A percentile compares a stretch with the other conserved stretches of the same genome.
phyloP scores from a whole-genome alignment of 108 stramenopile species.

The Nitzschia sp. region DNA sequence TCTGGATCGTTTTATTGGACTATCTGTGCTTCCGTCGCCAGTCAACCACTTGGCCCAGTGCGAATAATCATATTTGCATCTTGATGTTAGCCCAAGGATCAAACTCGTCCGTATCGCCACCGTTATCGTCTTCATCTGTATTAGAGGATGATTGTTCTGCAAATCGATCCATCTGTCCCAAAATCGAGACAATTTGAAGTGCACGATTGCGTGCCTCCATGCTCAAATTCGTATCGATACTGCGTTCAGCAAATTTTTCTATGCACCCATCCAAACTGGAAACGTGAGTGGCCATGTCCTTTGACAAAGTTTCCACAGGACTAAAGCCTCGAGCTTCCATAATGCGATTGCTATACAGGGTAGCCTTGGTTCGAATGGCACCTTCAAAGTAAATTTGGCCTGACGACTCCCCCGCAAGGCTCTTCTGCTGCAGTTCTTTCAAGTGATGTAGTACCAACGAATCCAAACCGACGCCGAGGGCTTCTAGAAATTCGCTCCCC shows the following conservation, averaged over 20 bases:
- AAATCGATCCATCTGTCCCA: slow-evolving; percentile 59
- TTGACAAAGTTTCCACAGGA: slow-evolving; percentile 54
- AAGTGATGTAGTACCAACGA: slow-evolving; percentile 62
- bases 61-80: background rate
- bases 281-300: slow-evolving; percentile 84
- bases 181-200: slow-evolving; percentile 64
- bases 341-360: slow-evolving; percentile 57
- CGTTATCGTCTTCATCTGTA: slow-evolving; percentile 16
- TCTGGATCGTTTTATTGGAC: too few species aligned
- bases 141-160: slow-evolving; percentile 2
- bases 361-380: slow-evolving; percentile 79
- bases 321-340: slow-evolving; percentile 77
- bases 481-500: slow-evolving; percentile 78
- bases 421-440: slow-evolving; percentile 11
- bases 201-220: slow-evolving; percentile 72
- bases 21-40: too few species aligned
- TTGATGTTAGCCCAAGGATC: slow-evolving; percentile 76
- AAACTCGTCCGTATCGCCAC: slow-evolving; percentile 36
- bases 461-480: slow-evolving; percentile 75
- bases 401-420: background rate
- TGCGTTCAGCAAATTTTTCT: slow-evolving; percentile 59
- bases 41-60: too few species aligned
- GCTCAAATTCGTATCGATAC: background rate
- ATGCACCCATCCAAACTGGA: slow-evolving; percentile 62
- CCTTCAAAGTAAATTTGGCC: slow-evolving; percentile 46